phyloP scores from a whole-genome alignment of 2,329 filamentous ascomycete species.

The Phyllosticta capitalensis region DNA sequence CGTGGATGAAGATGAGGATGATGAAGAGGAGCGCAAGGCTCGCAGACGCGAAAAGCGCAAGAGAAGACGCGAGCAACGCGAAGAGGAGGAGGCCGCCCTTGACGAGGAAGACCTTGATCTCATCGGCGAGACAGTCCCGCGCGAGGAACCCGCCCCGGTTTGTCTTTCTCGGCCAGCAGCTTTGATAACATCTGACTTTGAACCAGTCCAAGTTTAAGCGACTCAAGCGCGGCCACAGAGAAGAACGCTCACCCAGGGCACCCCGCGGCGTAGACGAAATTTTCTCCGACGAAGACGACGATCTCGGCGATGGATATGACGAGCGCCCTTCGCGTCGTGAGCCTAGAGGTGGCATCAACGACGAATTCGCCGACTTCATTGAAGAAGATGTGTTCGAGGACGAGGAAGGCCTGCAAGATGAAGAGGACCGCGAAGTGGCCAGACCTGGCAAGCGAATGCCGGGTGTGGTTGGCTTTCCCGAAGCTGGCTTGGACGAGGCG shows the following conservation, averaged over 20 bases:
- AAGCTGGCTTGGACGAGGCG: slow-evolving; percentile 79
- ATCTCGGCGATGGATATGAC: slow-evolving; percentile 44
- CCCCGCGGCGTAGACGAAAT: slow-evolving; percentile 78
- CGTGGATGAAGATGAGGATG: slow-evolving; percentile 78
- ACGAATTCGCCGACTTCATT: slow-evolving; percentile 65
- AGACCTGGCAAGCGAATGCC: slow-evolving; percentile 63
- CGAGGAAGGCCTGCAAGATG: slow-evolving; percentile 66
- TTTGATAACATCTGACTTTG: slow-evolving; percentile 4
- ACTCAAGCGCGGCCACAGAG: slow-evolving; percentile 81
- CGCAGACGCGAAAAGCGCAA: slow-evolving; percentile 60
- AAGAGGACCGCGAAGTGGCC: slow-evolving; percentile 76
- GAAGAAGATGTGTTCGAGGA: slow-evolving; percentile 66
- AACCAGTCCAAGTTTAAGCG: slow-evolving; percentile 84
- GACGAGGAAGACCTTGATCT: slow-evolving; percentile 95
- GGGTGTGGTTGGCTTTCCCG: slow-evolving; percentile 61
- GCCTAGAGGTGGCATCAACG: slow-evolving; percentile 17
- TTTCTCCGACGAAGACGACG: slow-evolving; percentile 90
- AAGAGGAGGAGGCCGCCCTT: slow-evolving; percentile 72
- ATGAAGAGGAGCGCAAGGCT: slow-evolving; percentile 52
- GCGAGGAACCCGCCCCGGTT: slow-evolving; percentile 4
- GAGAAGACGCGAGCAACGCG: slow-evolving; percentile 65
- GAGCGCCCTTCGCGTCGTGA: slow-evolving; percentile 19
- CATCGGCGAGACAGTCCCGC: slow-evolving; percentile 8
- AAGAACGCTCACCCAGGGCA: slow-evolving; percentile 52
- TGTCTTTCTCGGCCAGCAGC: neutral